Conservation (phyloP, 148 eudicot species). For the Pharnaceum exiguum region DNA sequence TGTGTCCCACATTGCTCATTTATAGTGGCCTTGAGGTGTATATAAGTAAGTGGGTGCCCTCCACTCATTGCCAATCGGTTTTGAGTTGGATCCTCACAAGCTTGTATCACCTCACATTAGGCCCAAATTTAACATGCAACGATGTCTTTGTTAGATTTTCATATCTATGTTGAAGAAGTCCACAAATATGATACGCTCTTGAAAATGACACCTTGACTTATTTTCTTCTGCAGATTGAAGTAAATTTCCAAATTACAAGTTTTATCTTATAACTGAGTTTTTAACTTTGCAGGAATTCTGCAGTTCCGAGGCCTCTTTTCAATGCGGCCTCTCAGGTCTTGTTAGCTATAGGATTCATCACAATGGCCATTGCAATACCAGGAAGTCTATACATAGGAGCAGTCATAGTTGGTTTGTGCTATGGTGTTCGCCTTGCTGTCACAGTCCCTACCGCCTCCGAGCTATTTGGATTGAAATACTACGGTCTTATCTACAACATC, state of each 20-base stretch:
- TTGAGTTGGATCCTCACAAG: too few relatives aligned
- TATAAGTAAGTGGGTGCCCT: too few relatives aligned
- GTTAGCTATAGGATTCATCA: slow-evolving; percentile 57
- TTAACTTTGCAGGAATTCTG: slow-evolving; percentile 51
- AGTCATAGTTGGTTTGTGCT: slow-evolving; percentile 74
- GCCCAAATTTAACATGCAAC: too few relatives aligned
- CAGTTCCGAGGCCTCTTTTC: slow-evolving; percentile 84
- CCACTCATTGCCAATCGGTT: too few relatives aligned
- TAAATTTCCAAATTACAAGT: not conserved
- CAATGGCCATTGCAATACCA: slow-evolving; percentile 72
- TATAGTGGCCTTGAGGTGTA: too few relatives aligned
- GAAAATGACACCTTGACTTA: too few relatives aligned
- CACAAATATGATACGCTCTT: too few relatives aligned
- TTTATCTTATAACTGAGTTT: not conserved
- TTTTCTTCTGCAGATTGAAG: not conserved
- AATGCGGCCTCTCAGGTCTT: slow-evolving; percentile 87
- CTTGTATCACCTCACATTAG: too few relatives aligned
- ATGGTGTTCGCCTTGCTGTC: slow-evolving; percentile 81
- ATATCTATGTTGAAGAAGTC: too few relatives aligned
- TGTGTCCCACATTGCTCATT: too few relatives aligned
- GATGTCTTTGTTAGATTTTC: too few relatives aligned
- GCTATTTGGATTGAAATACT: slow-evolving; percentile 84
- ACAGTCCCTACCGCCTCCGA: slow-evolving; percentile 94
- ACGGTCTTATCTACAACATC: slow-evolving; percentile 87
- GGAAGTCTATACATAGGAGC: slow-evolving; percentile 88